Base-by-base conservation (phyloP, 805 yeast species). In the Millerozyma acaciae region DNA sequence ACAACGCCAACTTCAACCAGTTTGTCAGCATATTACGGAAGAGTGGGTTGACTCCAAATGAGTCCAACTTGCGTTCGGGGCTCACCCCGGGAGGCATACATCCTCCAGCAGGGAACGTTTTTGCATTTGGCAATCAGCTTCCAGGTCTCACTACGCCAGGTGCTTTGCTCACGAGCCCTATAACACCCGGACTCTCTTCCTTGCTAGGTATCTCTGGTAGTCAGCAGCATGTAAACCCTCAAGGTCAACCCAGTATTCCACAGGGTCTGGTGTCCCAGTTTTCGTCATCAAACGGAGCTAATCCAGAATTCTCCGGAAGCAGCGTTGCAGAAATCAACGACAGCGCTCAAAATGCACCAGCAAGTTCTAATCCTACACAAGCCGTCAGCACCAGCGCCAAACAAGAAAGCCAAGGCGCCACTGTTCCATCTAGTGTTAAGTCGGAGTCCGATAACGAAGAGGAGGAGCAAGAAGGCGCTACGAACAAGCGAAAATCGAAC, bases 41-140 rank as follows among this genome's bases (percentile, higher is more conserved):
- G 40, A 54, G 84, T 0, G 90, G 87, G 0, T 62, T 85, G 28
- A 80, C 88, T 0, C 93, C 93, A 3, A 83, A 79, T 53, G 94
- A 84, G 50, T 75, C 86, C 4, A 72, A 78, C 31, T 44, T 85
- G 31, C 68, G 95, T 43, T 67, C 84, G 0, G 90, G 93, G 0
- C 53, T 81, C 17, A 80, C 89, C 0, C 89, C 89, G 0, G 84
- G 79, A 2, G 59, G 51, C 1, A 38, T 51, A 21, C 49, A 41
- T 32, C 53, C 43, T 9, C 40, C 41, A 6, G 48, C 50, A 10
- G 32, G 33, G 15, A 34, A 38, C 30, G 70, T 65, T n/a, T 57
- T 60, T 51, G 52, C 68, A 21, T 53, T 68, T 35, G 53, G 60
- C 23, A 57, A 35, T 30, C 67, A 40, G 38, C 55, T 48, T 39